phyloP scores from a whole-genome alignment of 2,329 filamentous ascomycete genomes.

The Exophiala xenobiotica region DNA sequence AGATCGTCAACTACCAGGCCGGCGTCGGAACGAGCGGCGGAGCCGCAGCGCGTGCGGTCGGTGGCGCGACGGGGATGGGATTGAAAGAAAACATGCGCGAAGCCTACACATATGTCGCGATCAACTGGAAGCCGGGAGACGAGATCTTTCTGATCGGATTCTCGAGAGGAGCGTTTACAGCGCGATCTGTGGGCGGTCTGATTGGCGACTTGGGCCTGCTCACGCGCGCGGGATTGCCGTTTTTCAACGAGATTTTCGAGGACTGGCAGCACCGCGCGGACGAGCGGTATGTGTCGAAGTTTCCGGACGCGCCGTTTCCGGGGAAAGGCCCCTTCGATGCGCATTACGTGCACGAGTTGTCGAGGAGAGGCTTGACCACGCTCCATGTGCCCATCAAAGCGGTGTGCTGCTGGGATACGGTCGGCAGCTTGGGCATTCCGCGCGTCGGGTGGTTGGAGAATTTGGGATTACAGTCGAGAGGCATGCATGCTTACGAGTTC shows the following conservation, averaged over 20 bases:
- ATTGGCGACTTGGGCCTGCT: constrained; percentile 37
- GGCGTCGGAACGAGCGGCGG: constrained; percentile 39
- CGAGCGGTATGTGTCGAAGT: constrained; percentile 31
- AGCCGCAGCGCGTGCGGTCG: constrained; percentile 18
- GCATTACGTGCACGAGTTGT: constrained; percentile 32
- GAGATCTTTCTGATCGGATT: constrained; percentile 42
- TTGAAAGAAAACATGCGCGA: constrained; percentile 32
- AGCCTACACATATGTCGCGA: constrained; percentile 36
- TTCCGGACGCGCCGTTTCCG: constrained; percentile 33
- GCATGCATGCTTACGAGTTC: constrained; percentile 35
- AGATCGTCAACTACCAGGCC: constrained; percentile 44
- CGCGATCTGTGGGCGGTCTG: constrained; percentile 38
- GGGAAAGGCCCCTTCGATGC: constrained; percentile 32
- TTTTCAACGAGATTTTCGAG: constrained; percentile 35
- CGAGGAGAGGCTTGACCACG: constrained; percentile 25
- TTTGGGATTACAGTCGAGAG: constrained; percentile 17
- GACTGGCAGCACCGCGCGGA: constrained; percentile 34
- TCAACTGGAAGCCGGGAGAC: constrained; percentile 38
- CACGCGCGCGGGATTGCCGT: constrained; percentile 32
- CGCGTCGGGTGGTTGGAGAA: constrained; percentile 24
- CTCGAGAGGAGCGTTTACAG: constrained; percentile 40
- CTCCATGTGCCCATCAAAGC: constrained; percentile 34
- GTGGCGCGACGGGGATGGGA: constrained; percentile 29
- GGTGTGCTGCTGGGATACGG: constrained; percentile 38
- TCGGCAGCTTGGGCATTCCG: constrained; percentile 37